Conservation (phyloP, 1,139 yeast species). For the Pichia sp. region DNA sequence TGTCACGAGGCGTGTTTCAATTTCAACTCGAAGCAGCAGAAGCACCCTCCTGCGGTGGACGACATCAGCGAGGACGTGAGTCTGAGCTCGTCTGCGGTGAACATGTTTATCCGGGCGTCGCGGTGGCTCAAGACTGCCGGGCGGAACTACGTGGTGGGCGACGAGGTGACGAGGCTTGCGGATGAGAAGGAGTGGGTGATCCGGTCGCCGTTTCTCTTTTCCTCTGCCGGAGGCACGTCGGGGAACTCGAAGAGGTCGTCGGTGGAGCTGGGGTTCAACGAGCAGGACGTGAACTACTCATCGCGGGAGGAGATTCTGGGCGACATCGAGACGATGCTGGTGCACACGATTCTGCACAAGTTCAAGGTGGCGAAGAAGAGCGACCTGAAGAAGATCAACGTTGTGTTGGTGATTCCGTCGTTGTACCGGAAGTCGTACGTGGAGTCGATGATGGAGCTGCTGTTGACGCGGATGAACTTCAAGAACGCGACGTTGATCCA, state of each 20-base stretch:
- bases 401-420: conserved; percentile 74
- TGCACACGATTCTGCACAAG: conserved; percentile 38
- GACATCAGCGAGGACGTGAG: conserved; percentile 7
- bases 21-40: conserved; percentile 61
- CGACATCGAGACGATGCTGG: conserved; percentile 52
- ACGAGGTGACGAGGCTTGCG: conserved; percentile 58
- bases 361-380: conserved; percentile 42
- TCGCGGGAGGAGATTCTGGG: conserved; percentile 72
- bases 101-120: conserved; percentile 11
- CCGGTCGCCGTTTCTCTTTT: conserved; percentile 56
- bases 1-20: conserved; percentile 78
- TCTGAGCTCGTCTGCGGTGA: conserved; percentile 70
- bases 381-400: conserved; percentile 44
- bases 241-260: neutral
- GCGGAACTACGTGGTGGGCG: conserved; percentile 53
- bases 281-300: conserved; percentile 49
- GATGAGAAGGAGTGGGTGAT: conserved; percentile 51
- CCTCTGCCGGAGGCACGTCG: neutral
- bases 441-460: conserved; percentile 59
- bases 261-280: conserved; percentile 49
- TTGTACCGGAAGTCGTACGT: conserved; percentile 77
- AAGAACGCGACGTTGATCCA: conserved; percentile 75
- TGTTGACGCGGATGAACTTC: conserved; percentile 64
- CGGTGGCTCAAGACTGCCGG: conserved; percentile 52
- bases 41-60: conserved; percentile 47